Evolutionary conservation across 2,329 filamentous ascomycete genomes (phyloP).

Genomic region (Leptographium flavum): DNA sequence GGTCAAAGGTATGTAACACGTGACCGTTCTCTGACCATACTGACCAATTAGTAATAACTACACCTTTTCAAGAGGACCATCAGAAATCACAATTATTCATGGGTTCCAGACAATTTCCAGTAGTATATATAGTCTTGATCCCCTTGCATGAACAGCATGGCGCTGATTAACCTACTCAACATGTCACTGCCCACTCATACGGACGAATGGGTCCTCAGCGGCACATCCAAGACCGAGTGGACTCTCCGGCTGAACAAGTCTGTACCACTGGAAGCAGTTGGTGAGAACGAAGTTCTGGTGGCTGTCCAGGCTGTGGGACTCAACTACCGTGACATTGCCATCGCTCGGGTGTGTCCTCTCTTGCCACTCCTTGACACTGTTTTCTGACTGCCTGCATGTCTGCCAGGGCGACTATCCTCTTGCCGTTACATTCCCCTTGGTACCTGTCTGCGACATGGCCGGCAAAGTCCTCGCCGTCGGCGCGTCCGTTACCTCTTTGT

Average conservation of each 20-base stretch:
- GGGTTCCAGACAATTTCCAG: not conserved
- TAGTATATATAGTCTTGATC: not conserved
- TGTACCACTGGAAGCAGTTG: constrained; percentile 21
- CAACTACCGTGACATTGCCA: constrained; percentile 40
- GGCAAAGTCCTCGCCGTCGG: constrained; percentile 39
- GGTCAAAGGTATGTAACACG: no score
- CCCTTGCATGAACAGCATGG: not conserved
- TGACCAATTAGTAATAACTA: no score
- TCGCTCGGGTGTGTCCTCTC: constrained; percentile 20
- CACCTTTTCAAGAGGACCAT: no score
- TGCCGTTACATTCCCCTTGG: constrained; percentile 24
- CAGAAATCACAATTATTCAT: no score
- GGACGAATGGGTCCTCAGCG: not conserved
- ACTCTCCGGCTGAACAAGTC: not conserved
- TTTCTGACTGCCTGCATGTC: not conserved
- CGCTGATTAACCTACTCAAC: not conserved
- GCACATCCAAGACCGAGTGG: not conserved
- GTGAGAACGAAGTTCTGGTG: constrained; percentile 59
- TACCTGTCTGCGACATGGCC: constrained; percentile 38
- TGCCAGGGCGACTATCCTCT: constrained; percentile 31
- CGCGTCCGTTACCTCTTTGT: constrained; percentile 30
- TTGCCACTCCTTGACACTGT: not conserved
- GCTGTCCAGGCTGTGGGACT: constrained; percentile 41
- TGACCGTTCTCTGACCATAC: no score
- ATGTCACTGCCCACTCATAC: constrained; percentile 1